Base-by-base conservation (phyloP, 495 filamentous ascomycete genomes). In the Podospora pseudocomata region DNA sequence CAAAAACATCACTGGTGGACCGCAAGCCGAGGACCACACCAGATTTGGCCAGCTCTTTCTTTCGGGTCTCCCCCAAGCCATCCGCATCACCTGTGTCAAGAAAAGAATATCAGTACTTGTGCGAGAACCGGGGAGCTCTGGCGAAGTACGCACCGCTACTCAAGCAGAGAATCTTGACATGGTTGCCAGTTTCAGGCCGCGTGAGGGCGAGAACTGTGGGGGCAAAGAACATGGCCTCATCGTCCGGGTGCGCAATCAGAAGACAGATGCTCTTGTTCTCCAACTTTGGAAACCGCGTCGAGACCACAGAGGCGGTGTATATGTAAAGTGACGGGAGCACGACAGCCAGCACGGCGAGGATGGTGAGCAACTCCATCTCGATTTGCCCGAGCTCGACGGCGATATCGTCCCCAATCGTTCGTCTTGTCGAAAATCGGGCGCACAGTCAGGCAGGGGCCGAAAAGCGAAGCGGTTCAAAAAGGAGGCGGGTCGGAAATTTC, bases 161-260 rank as follows among this genome's bases (percentile, higher is more conserved):
- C 64, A 99, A 81, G 79, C 95, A 99, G 39, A 99, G 83, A 70
- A 99, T 95, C 79, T 94, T 93, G 70, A 99, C 83, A 73, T 93
- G 92, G 74, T 99, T 99, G 1, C 92, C 90, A 23, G 89, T 79
- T 67, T 87, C 86, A 13, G 75, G 90, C 23, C 86, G 84, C 18
- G 93, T 92, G 30, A 99, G 84, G 5, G 90, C 87, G 64, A 96
- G 82, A 3, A 99, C 85, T 0, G 92, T 90, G 0, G 95, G 95
- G 68, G 94, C 87, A 80, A 99, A 99, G 83, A 99, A 99, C 95
- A 99, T 99, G 72, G 95, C 96, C 82, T 99, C 95, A 70, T 99
- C 95, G 78, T 99, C 95, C 0, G 95, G 95, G 79, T 99, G 95
- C 4, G 95, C 95, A 77, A 99, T 98, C 53, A 99, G 82, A 30